Base-by-base conservation (phyloP, 805 yeast genomes). In the Starmerella apis region DNA sequence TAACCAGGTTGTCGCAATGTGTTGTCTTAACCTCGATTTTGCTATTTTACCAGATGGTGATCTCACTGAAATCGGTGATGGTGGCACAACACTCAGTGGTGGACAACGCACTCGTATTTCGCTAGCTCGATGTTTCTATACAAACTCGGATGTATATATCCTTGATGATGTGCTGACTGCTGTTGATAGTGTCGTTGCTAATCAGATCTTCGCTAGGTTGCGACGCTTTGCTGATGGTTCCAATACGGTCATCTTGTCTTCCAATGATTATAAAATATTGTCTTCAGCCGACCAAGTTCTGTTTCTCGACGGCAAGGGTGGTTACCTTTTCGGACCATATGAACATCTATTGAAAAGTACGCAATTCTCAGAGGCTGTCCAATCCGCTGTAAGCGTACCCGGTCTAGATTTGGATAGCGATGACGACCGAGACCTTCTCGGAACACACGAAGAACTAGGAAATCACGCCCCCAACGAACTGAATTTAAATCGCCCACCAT, bases 61-160 rank as follows among this genome's bases (percentile, higher is more conserved):
- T 24, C 28, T 24, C n/a, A 53, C 56, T 10, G 94, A 86, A 64
- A 81, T 86, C 58, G 95, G 95, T 54, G 95, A 86, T 62, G 73
- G 86, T 57, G 95, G 95, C 59, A 81, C 86, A 46, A 86, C 90
- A 0, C 67, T 86, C 37, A 83, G 92, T 9, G 95, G 95, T 47
- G 95, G 95, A 42, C 95, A 86, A 63, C 85, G 85, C 68, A 90
- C 94, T 0, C 75, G 95, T 63, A 79, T 85, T 52, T 79, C 78
- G 59, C 69, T 85, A 48, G 94, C 95, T 1, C 73, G 95, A 58
- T 83, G 92, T 1, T 83, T 82, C 1, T 85, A 86, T 59, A 74
- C 78, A 16, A 71, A 75, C 38, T 69, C 74, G 18, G 86, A 82
- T 54, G 75, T 83, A 38, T 69, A 83, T 13, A 63, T 86, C 36